A percentile compares a stretch with the other conserved stretches of the same genome.
Conservation (phyloP, 495 filamentous ascomycete species). For the Saxophila tyrrhenica region DNA sequence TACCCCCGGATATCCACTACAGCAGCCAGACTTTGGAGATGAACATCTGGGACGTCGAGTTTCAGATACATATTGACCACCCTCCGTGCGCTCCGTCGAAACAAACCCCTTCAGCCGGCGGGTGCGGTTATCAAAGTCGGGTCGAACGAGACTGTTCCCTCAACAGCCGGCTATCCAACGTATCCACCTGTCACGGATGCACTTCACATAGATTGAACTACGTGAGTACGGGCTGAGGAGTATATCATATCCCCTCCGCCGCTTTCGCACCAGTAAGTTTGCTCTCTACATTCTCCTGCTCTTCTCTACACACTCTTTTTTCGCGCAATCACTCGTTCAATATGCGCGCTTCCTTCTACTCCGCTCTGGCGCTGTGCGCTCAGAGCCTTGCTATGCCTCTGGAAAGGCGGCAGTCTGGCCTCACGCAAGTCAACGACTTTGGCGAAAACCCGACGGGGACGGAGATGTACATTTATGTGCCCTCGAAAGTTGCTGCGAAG, state of each 20-base stretch:
- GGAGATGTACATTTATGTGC: slow-evolving; percentile 23
- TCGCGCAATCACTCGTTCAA: not conserved
- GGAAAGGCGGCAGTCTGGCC: not conserved
- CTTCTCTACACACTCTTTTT: not conserved
- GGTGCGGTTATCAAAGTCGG: no score
- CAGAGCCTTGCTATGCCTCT: not conserved
- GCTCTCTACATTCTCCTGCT: not conserved
- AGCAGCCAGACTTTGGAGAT: not conserved
- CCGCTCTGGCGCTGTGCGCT: not conserved
- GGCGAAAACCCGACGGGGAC: not conserved
- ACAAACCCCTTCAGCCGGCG: no score
- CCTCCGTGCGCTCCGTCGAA: not conserved
- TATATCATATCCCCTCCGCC: not conserved
- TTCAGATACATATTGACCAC: not conserved
- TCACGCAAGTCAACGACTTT: not conserved
- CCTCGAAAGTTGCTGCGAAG: slow-evolving; percentile 19
- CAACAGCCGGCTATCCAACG: not conserved
- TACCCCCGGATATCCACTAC: not conserved
- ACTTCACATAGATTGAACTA: not conserved
- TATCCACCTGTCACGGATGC: not conserved
- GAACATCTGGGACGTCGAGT: not conserved
- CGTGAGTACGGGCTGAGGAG: not conserved
- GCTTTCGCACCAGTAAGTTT: not conserved
- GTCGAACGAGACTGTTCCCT: no score
- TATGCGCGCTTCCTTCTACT: not conserved